Evolutionary conservation across 257 asterid genomes (phyloP).

Genomic region (Coffea eugenioides): DNA sequence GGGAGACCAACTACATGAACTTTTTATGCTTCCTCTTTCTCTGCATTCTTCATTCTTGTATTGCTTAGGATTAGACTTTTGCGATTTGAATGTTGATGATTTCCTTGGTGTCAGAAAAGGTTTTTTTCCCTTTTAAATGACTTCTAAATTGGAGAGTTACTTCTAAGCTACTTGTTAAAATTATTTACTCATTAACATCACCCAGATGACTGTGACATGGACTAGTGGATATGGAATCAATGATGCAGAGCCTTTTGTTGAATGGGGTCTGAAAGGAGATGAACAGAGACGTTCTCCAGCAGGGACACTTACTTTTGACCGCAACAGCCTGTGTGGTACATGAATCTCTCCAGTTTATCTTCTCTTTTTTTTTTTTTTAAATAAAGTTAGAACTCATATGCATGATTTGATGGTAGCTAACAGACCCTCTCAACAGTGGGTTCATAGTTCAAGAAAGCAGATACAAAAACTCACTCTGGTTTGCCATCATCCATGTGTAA

Average conservation of each 20-base stretch:
- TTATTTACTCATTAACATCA: neutral
- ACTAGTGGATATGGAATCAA: constrained; percentile 74
- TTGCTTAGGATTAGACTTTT: neutral
- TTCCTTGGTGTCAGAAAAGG: neutral
- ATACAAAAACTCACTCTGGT: constrained; percentile 1
- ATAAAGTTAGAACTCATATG: neutral
- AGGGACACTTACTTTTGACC: constrained; percentile 78
- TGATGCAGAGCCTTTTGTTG: constrained; percentile 71
- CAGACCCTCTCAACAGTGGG: neutral
- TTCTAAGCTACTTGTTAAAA: neutral
- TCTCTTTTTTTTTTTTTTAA: neutral
- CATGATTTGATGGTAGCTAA: neutral
- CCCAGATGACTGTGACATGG: constrained; percentile 95
- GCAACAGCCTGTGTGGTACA: constrained; percentile 88
- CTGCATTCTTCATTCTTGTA: neutral
- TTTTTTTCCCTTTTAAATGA: neutral
- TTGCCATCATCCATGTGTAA: neutral
- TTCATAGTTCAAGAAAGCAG: neutral
- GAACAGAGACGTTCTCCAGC: constrained; percentile 60
- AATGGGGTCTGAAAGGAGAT: constrained; percentile 80
- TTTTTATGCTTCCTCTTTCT: neutral
- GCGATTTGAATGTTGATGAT: neutral
- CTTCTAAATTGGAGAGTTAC: neutral
- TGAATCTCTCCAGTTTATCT: constrained; percentile 2
- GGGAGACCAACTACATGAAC: neutral